These are phyloP conservation scores for Aspergillus latus DNA, from an alignment of 2,329 filamentous ascomycete genomes.

Conservation along the genomic window DNA sequence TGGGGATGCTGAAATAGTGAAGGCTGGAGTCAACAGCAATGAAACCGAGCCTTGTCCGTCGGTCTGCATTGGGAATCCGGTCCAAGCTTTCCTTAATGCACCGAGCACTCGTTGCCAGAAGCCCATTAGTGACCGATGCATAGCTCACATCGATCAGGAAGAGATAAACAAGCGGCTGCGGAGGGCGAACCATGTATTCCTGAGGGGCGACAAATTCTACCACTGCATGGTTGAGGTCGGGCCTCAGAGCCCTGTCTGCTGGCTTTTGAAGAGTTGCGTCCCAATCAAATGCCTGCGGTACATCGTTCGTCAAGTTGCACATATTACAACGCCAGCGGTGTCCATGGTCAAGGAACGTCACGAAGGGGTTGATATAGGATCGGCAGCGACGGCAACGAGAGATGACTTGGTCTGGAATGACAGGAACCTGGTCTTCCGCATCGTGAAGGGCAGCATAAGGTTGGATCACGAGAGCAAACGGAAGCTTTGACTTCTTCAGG, in stretches of 20 bases:
- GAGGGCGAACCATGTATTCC: constrained; percentile 98
- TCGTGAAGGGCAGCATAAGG: constrained; percentile 93
- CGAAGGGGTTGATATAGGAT: constrained; percentile 97
- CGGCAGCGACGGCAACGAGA: constrained; percentile 92
- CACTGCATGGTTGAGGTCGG: constrained; percentile 93
- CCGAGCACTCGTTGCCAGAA: constrained; percentile 86
- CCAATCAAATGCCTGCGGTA: constrained; percentile 99
- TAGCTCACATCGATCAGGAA: constrained; percentile 96
- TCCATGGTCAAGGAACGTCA: constrained; percentile 92
- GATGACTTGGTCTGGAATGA: constrained; percentile 96
- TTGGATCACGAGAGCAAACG: constrained; percentile 93
- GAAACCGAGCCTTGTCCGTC: constrained; percentile 88
- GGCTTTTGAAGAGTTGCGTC: constrained; percentile 88
- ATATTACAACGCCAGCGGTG: constrained; percentile 99
- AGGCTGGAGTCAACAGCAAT: constrained; percentile 92
- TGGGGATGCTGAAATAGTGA: constrained; percentile 93
- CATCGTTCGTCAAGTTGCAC: constrained; percentile 98
- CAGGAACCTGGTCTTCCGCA: constrained; percentile 82
- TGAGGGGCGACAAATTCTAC: constrained; percentile 97
- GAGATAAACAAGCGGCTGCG: constrained; percentile 90
- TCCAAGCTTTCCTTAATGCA: constrained; percentile 94
- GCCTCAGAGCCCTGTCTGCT: constrained; percentile 85
- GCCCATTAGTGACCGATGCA: constrained; percentile 81
- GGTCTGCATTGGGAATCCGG: constrained; percentile 96
- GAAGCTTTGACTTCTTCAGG: constrained; percentile 94